Conservation (phyloP, 2,329 filamentous ascomycete genomes). For the Hyphodiscus sp. region DNA sequence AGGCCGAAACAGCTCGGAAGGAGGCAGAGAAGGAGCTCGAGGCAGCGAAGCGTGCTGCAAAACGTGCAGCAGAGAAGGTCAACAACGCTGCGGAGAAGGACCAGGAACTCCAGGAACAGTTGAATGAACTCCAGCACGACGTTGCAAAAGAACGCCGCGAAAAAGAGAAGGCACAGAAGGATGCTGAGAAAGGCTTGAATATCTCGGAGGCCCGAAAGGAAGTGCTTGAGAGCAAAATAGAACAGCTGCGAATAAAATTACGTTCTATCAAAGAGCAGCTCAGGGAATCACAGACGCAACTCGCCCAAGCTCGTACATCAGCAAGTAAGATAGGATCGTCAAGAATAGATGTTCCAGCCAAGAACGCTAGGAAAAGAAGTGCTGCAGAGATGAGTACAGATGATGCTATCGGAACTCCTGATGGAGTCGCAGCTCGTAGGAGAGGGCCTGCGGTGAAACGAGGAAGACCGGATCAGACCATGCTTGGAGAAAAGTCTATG, state of each 20-base stretch:
- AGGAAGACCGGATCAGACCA: slow-evolving; percentile 47
- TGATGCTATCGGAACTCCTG: slow-evolving; percentile 44
- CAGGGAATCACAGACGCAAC: slow-evolving; percentile 52
- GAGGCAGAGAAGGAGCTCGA: slow-evolving; percentile 22
- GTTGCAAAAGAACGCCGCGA: slow-evolving; percentile 38
- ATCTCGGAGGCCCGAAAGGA: slow-evolving; percentile 58
- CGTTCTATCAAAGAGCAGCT: slow-evolving; percentile 65
- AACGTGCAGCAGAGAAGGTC: slow-evolving; percentile 44
- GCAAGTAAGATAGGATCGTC: slow-evolving; percentile 15
- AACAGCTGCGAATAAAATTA: slow-evolving; percentile 42
- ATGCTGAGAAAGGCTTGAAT: slow-evolving; percentile 38
- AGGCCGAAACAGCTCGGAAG: slow-evolving; percentile 38
- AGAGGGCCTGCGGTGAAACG: slow-evolving; percentile 46
- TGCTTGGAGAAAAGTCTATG: slow-evolving; percentile 77
- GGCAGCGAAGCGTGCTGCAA: slow-evolving; percentile 33
- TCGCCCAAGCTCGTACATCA: slow-evolving; percentile 31
- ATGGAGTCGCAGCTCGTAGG: slow-evolving; percentile 37
- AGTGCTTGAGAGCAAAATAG: slow-evolving; percentile 63
- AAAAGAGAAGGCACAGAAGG: slow-evolving; percentile 31
- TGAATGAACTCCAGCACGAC: slow-evolving; percentile 28
- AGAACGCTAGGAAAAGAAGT: slow-evolving; percentile 35
- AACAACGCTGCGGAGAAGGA: slow-evolving; percentile 34
- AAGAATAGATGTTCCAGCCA: slow-evolving; percentile 15
- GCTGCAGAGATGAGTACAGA: slow-evolving; percentile 37
- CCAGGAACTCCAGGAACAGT: slow-evolving; percentile 26